These are phyloP conservation scores for Sutorius australiensis DNA, from an alignment of 768 basidiomycete genomes.

Conservation along the genomic window DNA sequence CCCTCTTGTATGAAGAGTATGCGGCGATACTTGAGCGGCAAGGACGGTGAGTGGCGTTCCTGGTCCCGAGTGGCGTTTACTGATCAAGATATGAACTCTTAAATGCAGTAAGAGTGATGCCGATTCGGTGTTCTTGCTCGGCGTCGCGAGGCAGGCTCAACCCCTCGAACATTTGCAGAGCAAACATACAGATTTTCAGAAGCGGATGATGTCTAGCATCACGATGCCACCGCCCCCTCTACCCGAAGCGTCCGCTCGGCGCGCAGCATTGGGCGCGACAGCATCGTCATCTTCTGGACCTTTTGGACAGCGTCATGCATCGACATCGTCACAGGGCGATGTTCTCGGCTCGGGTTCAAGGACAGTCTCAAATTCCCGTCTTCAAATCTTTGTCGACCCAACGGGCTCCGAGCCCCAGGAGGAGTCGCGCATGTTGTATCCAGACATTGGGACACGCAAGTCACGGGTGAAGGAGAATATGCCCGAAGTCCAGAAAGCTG, in stretches of 20 bases:
- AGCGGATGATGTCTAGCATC: constrained; percentile 70
- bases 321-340: constrained; percentile 24
- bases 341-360: constrained; percentile 32
- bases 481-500: constrained; percentile 64
- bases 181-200: constrained; percentile 85
- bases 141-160: constrained; percentile 76
- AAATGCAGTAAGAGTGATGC: constrained; percentile 71
- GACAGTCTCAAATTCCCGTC: constrained; percentile 49
- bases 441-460: constrained; percentile 74
- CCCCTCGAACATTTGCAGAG: constrained; percentile 78
- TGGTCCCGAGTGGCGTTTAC: constrained; percentile 31
- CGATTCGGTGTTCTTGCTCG: constrained; percentile 85
- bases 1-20: constrained; percentile 89
- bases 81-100: neutral
- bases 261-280: constrained; percentile 45
- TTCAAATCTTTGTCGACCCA: constrained; percentile 75
- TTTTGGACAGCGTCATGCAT: constrained; percentile 10
- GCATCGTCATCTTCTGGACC: constrained; percentile 34
- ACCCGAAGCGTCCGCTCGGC: constrained; percentile 37
- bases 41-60: constrained; percentile 57
- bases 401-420: constrained; percentile 47
- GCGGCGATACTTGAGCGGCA: constrained; percentile 80
- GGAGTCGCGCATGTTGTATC: constrained; percentile 49
- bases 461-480: constrained; percentile 77
- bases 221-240: constrained; percentile 36